Evolutionary conservation across 495 filamentous ascomycete species (phyloP), one percentile per base, ranked within the genome.

Genomic region (Aspergillus indologenus): DNA sequence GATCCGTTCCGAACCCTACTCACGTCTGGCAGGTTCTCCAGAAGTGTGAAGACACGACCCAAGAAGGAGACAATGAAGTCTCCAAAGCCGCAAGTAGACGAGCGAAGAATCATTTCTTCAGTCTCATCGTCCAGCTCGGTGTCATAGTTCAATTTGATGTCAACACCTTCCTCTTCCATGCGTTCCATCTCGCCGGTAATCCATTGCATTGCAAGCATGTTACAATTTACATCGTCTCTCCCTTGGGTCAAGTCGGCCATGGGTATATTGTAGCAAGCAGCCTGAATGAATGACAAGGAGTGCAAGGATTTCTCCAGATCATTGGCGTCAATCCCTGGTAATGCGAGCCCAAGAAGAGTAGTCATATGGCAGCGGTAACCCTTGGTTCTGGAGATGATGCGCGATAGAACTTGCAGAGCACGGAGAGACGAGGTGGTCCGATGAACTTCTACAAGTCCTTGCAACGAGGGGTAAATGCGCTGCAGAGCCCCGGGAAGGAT

Each of bases 251-350:
- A 75, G 64, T 95, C 88, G 59, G 86, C 82, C 64, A 99, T 88
- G 4, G 94, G 95, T 20, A 99, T 92, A 60, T 90, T 95, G 75
- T 98, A 98, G 57, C 91, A 90, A 26, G 96, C 89, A 34, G 88
- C 85, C 75, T 98, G 94, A 47, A 99, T 92, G 68, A 96, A 97
- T 54, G 92, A 89, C 51, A 99, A 78, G 2, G 93, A 93, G 71
- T 96, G 90, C 53, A 96, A 79, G 19, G 94, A 97, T 75, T 99
- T 99, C 61, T 93, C 91, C 29, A 99, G 80, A 73, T 99, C 94
- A 70, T 99, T 99, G 29, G 94, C 93, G 75, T 99, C 94, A 53
- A 99, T 95, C 29, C 94, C 94, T 1, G 94, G 94, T 42, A 99
- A 79, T 2, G 94, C 91, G 55, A 99, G 82, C 8, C 93, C 95